Conservation (phyloP, 176 grass and related monocot genomes). For the Canna indica region DNA sequence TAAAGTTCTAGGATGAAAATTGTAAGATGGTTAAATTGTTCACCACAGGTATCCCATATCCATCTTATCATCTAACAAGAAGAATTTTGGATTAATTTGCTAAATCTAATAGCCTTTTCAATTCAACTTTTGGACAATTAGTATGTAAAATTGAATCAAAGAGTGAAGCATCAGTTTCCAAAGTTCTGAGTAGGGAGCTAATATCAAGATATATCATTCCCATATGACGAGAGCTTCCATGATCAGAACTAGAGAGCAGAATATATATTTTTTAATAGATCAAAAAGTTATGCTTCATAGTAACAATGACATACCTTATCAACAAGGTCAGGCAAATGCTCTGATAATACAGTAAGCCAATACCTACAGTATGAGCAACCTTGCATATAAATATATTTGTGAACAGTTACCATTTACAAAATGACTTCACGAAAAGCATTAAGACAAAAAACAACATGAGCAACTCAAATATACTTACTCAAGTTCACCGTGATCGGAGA, state of each 20-base stretch:
- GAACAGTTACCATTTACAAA: constrained; percentile 8
- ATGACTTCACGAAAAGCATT: neutral
- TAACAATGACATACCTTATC: constrained; percentile 97
- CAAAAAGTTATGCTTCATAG: constrained; percentile 12
- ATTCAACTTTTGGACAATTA: neutral
- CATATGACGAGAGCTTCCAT: neutral
- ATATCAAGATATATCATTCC: neutral
- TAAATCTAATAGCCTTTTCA: too few relatives aligned
- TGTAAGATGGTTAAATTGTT: too few relatives aligned
- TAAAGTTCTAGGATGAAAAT: neutral
- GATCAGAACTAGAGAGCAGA: neutral
- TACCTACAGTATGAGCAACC: constrained; percentile 44
- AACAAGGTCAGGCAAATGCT: constrained; percentile 73
- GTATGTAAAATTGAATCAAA: neutral
- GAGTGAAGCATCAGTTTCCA: neutral
- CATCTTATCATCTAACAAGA: too few relatives aligned
- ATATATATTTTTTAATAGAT: constrained; percentile 11
- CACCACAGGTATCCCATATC: too few relatives aligned
- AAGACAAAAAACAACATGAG: neutral
- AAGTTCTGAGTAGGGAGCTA: neutral
- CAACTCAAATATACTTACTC: constrained; percentile 42
- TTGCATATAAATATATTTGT: constrained; percentile 23
- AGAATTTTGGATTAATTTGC: too few relatives aligned
- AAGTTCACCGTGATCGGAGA: constrained; percentile 61
- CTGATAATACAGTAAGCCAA: constrained; percentile 86